Evolutionary conservation across 176 grass and related monocot genomes (phyloP), one percentile per base, ranked within the genome.

Genomic region (Carex parvula): DNA sequence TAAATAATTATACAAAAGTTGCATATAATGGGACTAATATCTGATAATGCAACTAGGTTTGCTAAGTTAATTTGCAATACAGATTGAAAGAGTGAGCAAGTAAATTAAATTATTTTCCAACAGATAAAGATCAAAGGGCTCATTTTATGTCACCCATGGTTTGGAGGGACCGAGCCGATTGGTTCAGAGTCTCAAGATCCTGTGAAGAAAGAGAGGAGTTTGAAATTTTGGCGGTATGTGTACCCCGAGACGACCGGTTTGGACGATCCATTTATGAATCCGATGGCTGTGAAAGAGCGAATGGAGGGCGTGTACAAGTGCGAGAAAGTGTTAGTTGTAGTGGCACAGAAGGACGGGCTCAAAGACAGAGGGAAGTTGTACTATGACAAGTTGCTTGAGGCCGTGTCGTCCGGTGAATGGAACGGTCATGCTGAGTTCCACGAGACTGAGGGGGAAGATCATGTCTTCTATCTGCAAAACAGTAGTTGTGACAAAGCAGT

Each of bases 261-360:
- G 3, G 94, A 91, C 29, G 87, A 96, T 24, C 87, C 87, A 33
- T 58, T 64, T 56, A 81, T 97, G 14, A 94, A 97, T 9, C 94
- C 90, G 33, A 13, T 90, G 67, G 84, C 82, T 3, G 30, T 39
- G 3, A 80, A 37, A 35, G 89, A 79, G 59, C 69, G 55, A 81
- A 56, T 78, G 61, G 81, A 87, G 60, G 87, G 26, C 84, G 84
- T 70, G 65, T 65, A 62, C 65, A 32, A 32, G 22, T 65, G 70
- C 15, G 53, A 56, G 21, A 59, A 76, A n/a, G 59, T 84, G 56
- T 50, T 84, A 54, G 59, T 84, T 26, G 63, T 87, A 9, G 66
- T 88, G 16, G 85, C 74, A 60, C 82, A 93, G 29, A 24, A 48
- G 29, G 90, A 86, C 50, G 26, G 15, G 61, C 62, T 86, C 12